Conservation (phyloP, 2,329 filamentous ascomycete species). For the Shiraia bambusicola region DNA sequence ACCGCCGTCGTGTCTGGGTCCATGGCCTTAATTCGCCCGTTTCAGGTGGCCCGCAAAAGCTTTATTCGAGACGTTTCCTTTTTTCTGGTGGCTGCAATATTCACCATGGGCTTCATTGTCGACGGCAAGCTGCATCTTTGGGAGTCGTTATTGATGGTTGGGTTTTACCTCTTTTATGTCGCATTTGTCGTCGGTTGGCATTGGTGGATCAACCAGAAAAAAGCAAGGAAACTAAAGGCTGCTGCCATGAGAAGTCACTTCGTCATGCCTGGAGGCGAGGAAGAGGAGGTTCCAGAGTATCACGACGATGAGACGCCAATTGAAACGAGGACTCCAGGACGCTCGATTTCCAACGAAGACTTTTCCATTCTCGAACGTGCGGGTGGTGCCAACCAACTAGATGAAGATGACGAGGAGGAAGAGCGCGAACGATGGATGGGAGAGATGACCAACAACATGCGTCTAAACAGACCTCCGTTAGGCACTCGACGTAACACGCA, state of each 20-base stretch:
- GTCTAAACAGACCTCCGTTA: slow-evolving; percentile 69
- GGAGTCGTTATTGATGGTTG: slow-evolving; percentile 91
- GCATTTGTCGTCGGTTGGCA: slow-evolving; percentile 87
- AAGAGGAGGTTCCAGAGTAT: slow-evolving; percentile 57
- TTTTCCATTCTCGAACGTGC: slow-evolving; percentile 62
- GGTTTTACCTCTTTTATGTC: slow-evolving; percentile 88
- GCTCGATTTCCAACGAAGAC: slow-evolving; percentile 61
- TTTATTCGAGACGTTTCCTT: slow-evolving; percentile 91
- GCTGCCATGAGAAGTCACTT: slow-evolving; percentile 74
- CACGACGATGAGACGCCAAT: slow-evolving; percentile 55
- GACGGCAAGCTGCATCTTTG: slow-evolving; percentile 82
- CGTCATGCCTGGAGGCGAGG: slow-evolving; percentile 61
- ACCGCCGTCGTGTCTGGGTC: slow-evolving; percentile 93
- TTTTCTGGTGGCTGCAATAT: slow-evolving; percentile 82
- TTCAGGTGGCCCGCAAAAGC: slow-evolving; percentile 83
- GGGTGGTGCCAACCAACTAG: slow-evolving; percentile 60
- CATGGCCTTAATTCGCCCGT: slow-evolving; percentile 95
- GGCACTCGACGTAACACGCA: slow-evolving; percentile 70
- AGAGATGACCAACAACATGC: slow-evolving; percentile 92
- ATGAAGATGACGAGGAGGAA: slow-evolving; percentile 60
- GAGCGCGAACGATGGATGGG: slow-evolving; percentile 66
- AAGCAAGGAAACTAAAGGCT: slow-evolving; percentile 64
- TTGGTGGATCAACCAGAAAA: slow-evolving; percentile 72
- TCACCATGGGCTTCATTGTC: slow-evolving; percentile 82
- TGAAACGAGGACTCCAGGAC: slow-evolving; percentile 42